phyloP scores from a whole-genome alignment of 1,139 yeast genomes.

The Geotrichum aggregatum region DNA sequence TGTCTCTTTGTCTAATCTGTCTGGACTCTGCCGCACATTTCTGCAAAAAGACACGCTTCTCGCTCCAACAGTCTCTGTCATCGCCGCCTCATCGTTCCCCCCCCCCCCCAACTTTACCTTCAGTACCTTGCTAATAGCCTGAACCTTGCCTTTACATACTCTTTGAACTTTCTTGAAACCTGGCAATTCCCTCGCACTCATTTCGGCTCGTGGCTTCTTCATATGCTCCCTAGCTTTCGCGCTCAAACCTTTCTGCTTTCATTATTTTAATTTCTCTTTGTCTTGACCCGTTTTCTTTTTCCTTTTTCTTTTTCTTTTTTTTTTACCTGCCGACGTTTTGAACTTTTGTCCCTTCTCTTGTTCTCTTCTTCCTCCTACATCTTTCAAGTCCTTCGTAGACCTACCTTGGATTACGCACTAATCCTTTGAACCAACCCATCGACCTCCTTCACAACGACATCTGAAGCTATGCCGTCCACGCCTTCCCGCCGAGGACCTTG shows the following conservation, averaged over 20 bases:
- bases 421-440: slow-evolving; percentile 1
- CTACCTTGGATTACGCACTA: not conserved
- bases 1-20: too few species aligned
- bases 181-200: too few species aligned
- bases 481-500: slow-evolving; percentile 68
- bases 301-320: slow-evolving; percentile 2
- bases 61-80: too few species aligned
- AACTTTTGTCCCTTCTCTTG: not conserved
- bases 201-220: too few species aligned
- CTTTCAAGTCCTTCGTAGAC: not conserved
- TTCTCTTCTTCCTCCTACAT: not conserved
- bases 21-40: too few species aligned
- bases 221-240: too few species aligned
- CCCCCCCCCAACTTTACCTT: too few species aligned
- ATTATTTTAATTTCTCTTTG: slow-evolving; percentile 2
- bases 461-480: slow-evolving; percentile 9
- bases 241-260: not conserved
- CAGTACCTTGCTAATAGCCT: too few species aligned
- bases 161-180: too few species aligned
- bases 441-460: slow-evolving; percentile 7
- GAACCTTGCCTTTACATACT: too few species aligned
- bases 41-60: too few species aligned
- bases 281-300: slow-evolving; percentile 3
- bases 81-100: too few species aligned
- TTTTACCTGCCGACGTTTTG: not conserved